Evolutionary conservation across 1,284 basidiomycete genomes (phyloP), one percentile per base, ranked within the genome.

Genomic region (Mycosarcoma mackinlayi): DNA sequence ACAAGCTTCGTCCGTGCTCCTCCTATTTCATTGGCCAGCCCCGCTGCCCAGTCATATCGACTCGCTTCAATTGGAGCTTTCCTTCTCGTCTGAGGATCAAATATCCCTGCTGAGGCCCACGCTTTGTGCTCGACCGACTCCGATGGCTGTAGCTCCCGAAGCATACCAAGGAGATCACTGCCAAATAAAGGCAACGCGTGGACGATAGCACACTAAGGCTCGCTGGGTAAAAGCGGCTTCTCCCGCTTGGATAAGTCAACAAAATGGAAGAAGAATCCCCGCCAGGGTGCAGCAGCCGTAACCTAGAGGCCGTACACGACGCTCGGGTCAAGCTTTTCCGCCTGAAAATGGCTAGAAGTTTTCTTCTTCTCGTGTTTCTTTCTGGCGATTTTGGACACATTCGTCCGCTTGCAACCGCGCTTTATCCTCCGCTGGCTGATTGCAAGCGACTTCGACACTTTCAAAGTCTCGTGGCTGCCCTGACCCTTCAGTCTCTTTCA

Each of bases 11-110:
- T n/a, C n/a, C n/a, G 23, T 53, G 34, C 18, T 18, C 14, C 6
- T 24, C 23, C 13, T 37, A 28, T 62, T 34, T 51, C 41, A 62
- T 62, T 62, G 59, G 59, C 35, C 59, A 46, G 59, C 53, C 60
- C 60, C 60, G 48, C 53, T 53, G 40, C 60, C 53, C 21, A 49
- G 48, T 45, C 34, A 42, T 24, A 47, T 11, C 28, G 6, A n/a
- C 19, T 35, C 34, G 34, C 34, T 35, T 6, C n/a, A 16, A 18
- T 35, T 27, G 40, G n/a, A n/a, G n/a, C n/a, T n/a, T n/a, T n/a
- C n/a, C n/a, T n/a, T n/a, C n/a, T n/a, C n/a, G n/a, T n/a, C n/a
- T n/a, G n/a, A n/a, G n/a, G n/a, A n/a, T n/a, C n/a, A n/a, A n/a
- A n/a, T n/a, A n/a, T n/a, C n/a, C n/a, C n/a, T n/a, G n/a, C n/a